Conservation (phyloP, 2,329 filamentous ascomycete genomes). For the Biscogniauxia mediterranea region DNA sequence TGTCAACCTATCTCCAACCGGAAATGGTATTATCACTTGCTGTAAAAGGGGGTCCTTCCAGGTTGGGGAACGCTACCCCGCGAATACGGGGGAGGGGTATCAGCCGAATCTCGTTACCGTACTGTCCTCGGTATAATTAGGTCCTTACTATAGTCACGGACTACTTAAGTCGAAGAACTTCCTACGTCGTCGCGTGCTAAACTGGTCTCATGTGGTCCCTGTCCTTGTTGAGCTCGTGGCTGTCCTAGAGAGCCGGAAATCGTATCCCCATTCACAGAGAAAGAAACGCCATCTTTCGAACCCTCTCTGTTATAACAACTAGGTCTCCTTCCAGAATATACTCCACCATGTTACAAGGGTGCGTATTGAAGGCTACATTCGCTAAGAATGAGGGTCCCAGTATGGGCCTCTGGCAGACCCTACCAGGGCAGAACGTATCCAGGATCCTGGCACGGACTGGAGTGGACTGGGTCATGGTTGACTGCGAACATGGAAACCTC, state of each 20-base stretch:
- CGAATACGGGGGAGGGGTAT: background rate
- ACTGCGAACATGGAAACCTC: conserved; percentile 57
- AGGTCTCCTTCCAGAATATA: background rate
- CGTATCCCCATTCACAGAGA: background rate
- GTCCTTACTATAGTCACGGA: background rate
- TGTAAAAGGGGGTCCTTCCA: too few relatives aligned
- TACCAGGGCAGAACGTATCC: conserved; percentile 59
- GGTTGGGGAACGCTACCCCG: background rate
- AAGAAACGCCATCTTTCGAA: background rate
- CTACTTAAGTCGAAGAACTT: background rate
- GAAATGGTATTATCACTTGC: background rate
- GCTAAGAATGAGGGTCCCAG: conserved; percentile 44
- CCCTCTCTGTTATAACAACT: background rate
- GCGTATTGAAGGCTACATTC: conserved; percentile 49
- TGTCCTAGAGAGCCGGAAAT: background rate
- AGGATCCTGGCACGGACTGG: conserved; percentile 59
- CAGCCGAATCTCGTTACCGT: background rate
- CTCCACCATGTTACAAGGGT: conserved; percentile 23
- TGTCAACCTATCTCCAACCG: background rate
- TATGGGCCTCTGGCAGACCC: conserved; percentile 62
- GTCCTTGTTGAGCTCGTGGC: background rate
- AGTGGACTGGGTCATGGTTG: conserved; percentile 65
- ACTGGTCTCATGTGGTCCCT: background rate
- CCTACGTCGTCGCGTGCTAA: background rate
- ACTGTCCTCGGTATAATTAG: background rate